Evolutionary conservation across 176 grass and related monocot species (phyloP).

Genomic region (Raddia distichophylla): DNA sequence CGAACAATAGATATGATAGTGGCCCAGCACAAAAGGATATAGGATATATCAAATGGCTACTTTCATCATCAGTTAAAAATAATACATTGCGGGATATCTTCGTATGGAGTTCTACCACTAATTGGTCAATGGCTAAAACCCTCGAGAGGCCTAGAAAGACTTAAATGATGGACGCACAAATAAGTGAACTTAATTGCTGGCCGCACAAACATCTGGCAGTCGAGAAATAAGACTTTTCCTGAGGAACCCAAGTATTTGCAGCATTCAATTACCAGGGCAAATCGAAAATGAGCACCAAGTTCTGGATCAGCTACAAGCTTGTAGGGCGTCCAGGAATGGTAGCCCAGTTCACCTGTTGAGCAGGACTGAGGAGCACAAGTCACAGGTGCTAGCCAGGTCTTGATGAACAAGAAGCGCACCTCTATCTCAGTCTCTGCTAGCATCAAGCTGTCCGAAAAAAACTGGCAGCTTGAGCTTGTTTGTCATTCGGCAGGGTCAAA

Average conservation of each 20-base stretch:
- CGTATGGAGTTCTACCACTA: not conserved
- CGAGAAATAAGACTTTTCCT: not conserved
- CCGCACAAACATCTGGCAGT: too few relatives aligned
- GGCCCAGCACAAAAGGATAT: too few relatives aligned
- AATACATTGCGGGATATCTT: not conserved
- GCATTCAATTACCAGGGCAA: not conserved
- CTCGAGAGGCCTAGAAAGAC: too few relatives aligned
- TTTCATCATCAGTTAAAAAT: not conserved
- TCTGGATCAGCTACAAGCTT: not conserved
- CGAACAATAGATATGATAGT: too few relatives aligned
- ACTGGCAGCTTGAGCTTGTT: not conserved
- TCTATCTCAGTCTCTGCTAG: not conserved
- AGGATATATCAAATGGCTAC: too few relatives aligned
- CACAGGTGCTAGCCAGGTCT: not conserved
- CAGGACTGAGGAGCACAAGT: not conserved
- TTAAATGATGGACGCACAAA: too few relatives aligned
- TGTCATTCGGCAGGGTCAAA: conserved; percentile 71
- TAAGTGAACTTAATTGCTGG: too few relatives aligned
- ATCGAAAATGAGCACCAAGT: not conserved
- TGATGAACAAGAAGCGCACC: not conserved
- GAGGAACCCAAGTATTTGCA: not conserved
- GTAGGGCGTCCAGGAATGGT: not conserved
- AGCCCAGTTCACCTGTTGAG: not conserved
- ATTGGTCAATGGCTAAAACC: too few relatives aligned
- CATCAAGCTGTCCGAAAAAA: not conserved